Conservation (phyloP, 169 alveolate species). For the Cryptosporidium muris region DNA sequence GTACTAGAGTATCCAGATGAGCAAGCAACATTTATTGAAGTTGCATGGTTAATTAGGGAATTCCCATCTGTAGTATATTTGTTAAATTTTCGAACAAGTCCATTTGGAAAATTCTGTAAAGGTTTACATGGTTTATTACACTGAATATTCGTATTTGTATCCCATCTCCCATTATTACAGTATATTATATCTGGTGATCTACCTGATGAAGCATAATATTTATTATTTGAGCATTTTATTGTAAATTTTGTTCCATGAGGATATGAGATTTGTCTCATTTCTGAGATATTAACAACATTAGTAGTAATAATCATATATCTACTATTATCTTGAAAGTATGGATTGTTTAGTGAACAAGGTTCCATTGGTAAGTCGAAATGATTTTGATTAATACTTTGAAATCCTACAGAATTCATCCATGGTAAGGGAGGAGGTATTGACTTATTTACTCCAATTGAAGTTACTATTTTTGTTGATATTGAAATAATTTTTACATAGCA, state of each 20-base stretch:
- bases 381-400: slow-evolving; percentile 1
- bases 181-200: slow-evolving; percentile 48
- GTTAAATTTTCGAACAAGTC: background rate
- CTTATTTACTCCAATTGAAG: slow-evolving; percentile 29
- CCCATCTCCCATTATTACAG: slow-evolving; percentile 70
- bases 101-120: slow-evolving; percentile 1
- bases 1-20: slow-evolving; percentile 36
- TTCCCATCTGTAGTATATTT: background rate
- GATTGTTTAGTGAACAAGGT: slow-evolving; percentile 45
- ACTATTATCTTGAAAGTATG: slow-evolving; percentile 28
- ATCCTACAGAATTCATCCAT: slow-evolving; percentile 68
- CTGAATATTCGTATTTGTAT: slow-evolving; percentile 17
- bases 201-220: slow-evolving; percentile 36
- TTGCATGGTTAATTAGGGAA: slow-evolving; percentile 7
- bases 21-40: slow-evolving; percentile 23
- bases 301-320: slow-evolving; percentile 15
- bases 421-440: slow-evolving; percentile 58
- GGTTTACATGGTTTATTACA: slow-evolving; percentile 24
- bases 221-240: slow-evolving; percentile 24
- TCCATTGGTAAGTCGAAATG: slow-evolving; percentile 26
- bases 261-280: background rate
- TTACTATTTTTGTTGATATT: slow-evolving; percentile 5
- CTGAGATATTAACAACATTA: background rate
- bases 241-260: slow-evolving; percentile 42
- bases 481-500: slow-evolving; percentile 25